phyloP scores from a whole-genome alignment of 176 grass and related monocot genomes.

The Eragrostis curvula region DNA sequence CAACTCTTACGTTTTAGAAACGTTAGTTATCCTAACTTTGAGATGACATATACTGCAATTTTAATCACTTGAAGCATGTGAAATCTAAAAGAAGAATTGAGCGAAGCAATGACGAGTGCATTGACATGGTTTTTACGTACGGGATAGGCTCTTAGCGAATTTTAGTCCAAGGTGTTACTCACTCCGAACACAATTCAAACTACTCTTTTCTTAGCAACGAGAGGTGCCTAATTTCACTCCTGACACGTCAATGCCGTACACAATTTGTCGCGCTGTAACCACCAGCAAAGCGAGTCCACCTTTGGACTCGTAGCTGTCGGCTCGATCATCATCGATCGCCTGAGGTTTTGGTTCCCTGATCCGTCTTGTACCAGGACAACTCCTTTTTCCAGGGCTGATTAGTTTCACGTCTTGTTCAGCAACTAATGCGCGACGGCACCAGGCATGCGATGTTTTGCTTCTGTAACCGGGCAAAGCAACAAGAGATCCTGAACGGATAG shows the following conservation, averaged over 20 bases:
- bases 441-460: background rate
- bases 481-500: background rate
- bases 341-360: background rate
- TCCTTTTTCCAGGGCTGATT: background rate
- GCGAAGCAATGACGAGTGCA: background rate
- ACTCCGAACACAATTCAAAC: slow-evolving; percentile 4
- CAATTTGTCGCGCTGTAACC: background rate
- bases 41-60: background rate
- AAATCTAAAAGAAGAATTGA: background rate
- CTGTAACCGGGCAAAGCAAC: background rate
- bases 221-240: background rate
- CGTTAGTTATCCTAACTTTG: no score
- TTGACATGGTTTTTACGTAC: background rate
- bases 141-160: background rate
- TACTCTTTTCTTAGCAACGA: background rate
- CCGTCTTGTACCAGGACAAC: background rate
- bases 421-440: no score
- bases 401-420: no score
- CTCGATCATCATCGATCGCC: background rate
- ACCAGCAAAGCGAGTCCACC: background rate
- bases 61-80: background rate
- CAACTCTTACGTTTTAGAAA: no score
- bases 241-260: background rate
- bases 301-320: background rate
- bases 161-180: background rate